Evolutionary conservation across 768 basidiomycete species (phyloP).

Genomic region (Leccinum boreale): DNA sequence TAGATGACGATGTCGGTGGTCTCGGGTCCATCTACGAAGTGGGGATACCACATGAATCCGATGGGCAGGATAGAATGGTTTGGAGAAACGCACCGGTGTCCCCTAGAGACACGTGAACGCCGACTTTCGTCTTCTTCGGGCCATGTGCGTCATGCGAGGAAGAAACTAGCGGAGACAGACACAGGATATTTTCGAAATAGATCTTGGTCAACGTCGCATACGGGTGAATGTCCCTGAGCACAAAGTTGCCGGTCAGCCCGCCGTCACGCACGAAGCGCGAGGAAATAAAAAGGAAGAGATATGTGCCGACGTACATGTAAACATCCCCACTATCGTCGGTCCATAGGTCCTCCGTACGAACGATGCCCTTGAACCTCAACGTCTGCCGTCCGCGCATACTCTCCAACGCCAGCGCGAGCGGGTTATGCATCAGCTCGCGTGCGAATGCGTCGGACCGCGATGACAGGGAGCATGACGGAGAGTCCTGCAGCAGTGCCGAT

Average conservation of each 20-base stretch:
- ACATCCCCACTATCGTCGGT: constrained; percentile 56
- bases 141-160: constrained; percentile 21
- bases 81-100: constrained; percentile 48
- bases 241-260: not conserved
- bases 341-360: constrained; percentile 52
- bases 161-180: constrained; percentile 39
- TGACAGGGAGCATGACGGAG: constrained; percentile 16
- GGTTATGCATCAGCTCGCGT: constrained; percentile 55
- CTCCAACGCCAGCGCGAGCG: constrained; percentile 69
- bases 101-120: constrained; percentile 67
- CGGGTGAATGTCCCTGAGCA: constrained; percentile 65
- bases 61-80: not conserved
- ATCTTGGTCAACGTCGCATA: constrained; percentile 54
- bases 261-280: not conserved
- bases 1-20: constrained; percentile 65
- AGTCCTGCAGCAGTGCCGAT: constrained; percentile 25
- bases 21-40: constrained; percentile 54
- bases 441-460: constrained; percentile 24
- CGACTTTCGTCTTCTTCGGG: constrained; percentile 42
- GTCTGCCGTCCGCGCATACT: constrained; percentile 76
- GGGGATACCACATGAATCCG: not conserved
- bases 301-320: constrained; percentile 37
- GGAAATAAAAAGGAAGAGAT: not conserved
- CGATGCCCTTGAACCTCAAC: constrained; percentile 54
- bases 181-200: constrained; percentile 72